Evolutionary conservation across 768 basidiomycete genomes (phyloP), one percentile per base, ranked within the genome.

Genomic region (Dioszegia crocea): DNA sequence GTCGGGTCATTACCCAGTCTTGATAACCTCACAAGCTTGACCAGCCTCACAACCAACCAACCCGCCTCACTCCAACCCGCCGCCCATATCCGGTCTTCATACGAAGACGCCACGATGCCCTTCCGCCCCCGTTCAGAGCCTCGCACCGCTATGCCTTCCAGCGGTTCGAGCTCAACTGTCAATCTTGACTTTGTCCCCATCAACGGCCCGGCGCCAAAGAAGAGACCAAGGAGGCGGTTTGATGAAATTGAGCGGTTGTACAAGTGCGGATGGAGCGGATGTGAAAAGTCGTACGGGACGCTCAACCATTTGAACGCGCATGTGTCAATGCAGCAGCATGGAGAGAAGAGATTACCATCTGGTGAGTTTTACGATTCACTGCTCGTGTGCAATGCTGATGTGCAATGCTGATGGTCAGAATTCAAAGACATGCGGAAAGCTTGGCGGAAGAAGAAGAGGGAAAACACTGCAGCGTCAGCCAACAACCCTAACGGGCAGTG

Each of bases 291-390:
- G 26, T 96, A 94, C 70, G 92, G 92, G 29, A 96, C 92, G 3
- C 81, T 97, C 48, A 97, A 99, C 75, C 94, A 99, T 77, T 82
- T 99, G 61, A 99, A 99, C 75, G 91, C 92, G 29, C 94, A 99
- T 76, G 91, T 97, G 57, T 88, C 86, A n/a, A 96, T 96, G 89
- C 94, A 97, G 77, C 89, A 89, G 77, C 94, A 99, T 75, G 94
- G 94, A 41, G 56, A 81, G 16, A 97, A 94, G 79, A 84, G 93
- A 56, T 87, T 84, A 75, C 94, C 94, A 12, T 84, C 84, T 56
- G 93, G 94, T 94, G 70, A 78, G 88, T 79, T 49, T n/a, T 9
- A 2, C 26, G 14, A 33, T 29, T 9, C 16, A 11, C 17, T 41
- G 24, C 36, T 16, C n/a, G n/a, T n/a, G 38, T 24, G n/a, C n/a